phyloP scores from a whole-genome alignment of 225 moss, liverwort and hornwort genomes.

The Lunularia cruciata region DNA sequence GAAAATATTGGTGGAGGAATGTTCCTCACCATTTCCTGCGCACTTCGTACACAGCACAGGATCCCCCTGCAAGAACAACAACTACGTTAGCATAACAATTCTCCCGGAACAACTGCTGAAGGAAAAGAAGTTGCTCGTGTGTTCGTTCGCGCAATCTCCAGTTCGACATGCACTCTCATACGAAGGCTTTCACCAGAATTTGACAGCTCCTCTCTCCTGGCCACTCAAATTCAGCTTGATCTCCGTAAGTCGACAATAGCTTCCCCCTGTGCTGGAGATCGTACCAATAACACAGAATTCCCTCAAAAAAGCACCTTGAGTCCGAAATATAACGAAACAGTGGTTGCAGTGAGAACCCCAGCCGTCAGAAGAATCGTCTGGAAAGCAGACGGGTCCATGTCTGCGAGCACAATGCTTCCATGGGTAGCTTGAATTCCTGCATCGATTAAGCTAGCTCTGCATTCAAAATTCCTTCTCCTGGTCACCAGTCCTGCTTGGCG shows the following conservation, averaged over 20 bases:
- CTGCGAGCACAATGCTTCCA: conserved; percentile 52
- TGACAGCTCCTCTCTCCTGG: too few relatives aligned
- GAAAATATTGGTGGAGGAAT: neutral
- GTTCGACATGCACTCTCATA: too few relatives aligned
- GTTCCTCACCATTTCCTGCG: conserved; percentile 89
- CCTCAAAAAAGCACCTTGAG: conserved; percentile 57
- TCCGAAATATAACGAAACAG: conserved; percentile 85
- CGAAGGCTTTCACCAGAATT: too few relatives aligned
- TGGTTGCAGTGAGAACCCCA: conserved; percentile 78
- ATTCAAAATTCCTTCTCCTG: neutral
- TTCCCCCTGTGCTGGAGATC: too few relatives aligned
- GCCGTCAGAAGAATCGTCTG: conserved; percentile 85
- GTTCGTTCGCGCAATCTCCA: too few relatives aligned
- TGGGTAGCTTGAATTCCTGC: conserved; percentile 25
- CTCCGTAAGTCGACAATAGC: too few relatives aligned
- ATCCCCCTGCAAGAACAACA: conserved; percentile 72
- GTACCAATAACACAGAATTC: neutral
- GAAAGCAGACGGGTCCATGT: conserved; percentile 65
- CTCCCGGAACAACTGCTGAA: too few relatives aligned
- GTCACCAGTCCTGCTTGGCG: neutral
- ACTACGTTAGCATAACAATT: too few relatives aligned
- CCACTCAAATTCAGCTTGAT: too few relatives aligned
- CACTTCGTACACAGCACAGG: conserved; percentile 80
- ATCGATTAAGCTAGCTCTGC: conserved; percentile 43
- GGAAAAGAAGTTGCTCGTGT: too few relatives aligned